A percentile compares a stretch with the other conserved stretches of the same genome.
These are phyloP conservation scores for Monosporascus sp. DNA, from an alignment of 2,329 filamentous ascomycete genomes.

Conservation along the genomic window DNA sequence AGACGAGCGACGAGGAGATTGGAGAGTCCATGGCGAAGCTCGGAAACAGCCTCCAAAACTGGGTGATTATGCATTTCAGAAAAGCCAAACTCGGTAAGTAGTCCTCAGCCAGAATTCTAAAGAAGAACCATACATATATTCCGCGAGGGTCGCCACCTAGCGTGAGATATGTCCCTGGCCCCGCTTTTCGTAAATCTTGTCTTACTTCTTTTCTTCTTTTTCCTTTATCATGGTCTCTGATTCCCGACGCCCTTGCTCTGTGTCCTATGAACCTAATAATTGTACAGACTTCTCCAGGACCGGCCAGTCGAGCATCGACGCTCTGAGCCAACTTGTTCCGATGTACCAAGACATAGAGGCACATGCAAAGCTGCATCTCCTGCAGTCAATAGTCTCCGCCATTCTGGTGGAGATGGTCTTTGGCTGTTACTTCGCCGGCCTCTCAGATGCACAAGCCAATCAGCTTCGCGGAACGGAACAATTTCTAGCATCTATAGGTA, in stretches of 20 bases:
- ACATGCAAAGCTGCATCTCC: constrained; percentile 52
- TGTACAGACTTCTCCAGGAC: constrained; percentile 37
- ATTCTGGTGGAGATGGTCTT: constrained; percentile 59
- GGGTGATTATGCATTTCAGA: constrained; percentile 66
- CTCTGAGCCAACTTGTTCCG: constrained; percentile 40
- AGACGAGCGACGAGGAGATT: constrained; percentile 62
- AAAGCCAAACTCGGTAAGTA: constrained; percentile 51
- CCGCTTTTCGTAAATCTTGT: too few relatives aligned
- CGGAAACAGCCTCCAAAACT: constrained; percentile 66
- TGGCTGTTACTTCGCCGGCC: constrained; percentile 56
- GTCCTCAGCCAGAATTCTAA: background rate
- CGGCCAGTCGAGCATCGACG: constrained; percentile 33
- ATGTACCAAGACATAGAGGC: constrained; percentile 50
- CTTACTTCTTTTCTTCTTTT: too few relatives aligned
- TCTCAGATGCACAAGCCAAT: constrained; percentile 47
- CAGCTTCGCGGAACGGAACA: constrained; percentile 46
- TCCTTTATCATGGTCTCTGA: too few relatives aligned
- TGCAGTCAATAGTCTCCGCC: constrained; percentile 57
- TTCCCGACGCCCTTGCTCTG: too few relatives aligned
- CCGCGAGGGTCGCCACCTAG: background rate
- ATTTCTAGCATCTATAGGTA: constrained; percentile 38
- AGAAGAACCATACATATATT: background rate
- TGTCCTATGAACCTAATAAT: constrained; percentile 1
- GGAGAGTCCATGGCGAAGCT: constrained; percentile 55
- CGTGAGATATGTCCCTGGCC: too few relatives aligned